Evolutionary conservation across 1,284 basidiomycete genomes (phyloP).

Genomic region (Cutaneotrichosporon dermatis): DNA sequence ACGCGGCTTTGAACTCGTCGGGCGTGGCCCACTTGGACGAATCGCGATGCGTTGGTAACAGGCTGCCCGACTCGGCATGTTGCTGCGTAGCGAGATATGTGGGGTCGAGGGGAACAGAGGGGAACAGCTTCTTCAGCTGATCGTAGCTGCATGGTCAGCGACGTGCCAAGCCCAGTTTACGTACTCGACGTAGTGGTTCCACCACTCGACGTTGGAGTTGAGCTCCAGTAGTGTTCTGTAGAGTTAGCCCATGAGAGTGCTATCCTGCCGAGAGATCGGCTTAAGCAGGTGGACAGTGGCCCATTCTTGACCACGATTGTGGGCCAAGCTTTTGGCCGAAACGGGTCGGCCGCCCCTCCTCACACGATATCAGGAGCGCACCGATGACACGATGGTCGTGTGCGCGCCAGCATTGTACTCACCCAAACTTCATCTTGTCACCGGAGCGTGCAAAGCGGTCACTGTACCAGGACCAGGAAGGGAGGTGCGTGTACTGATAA

Average conservation of each 20-base stretch:
- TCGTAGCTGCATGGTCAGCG: slow-evolving; percentile 61
- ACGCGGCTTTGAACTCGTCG: slow-evolving; percentile 67
- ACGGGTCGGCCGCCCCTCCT: too few species aligned
- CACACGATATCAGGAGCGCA: too few species aligned
- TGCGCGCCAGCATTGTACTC: slow-evolving; percentile 12
- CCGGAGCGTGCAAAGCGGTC: slow-evolving; percentile 24
- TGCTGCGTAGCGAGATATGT: slow-evolving; percentile 52
- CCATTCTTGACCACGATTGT: neutral
- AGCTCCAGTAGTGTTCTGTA: slow-evolving; percentile 72
- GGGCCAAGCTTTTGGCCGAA: too few species aligned
- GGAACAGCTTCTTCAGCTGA: slow-evolving; percentile 68
- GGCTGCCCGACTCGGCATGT: slow-evolving; percentile 59
- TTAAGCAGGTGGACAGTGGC: too few species aligned
- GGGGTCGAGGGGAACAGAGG: slow-evolving; percentile 45
- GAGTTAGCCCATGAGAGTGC: neutral
- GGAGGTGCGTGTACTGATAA: slow-evolving; percentile 6
- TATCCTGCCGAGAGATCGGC: too few species aligned
- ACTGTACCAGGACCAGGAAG: slow-evolving; percentile 31
- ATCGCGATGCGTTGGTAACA: slow-evolving; percentile 48
- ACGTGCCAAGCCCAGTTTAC: slow-evolving; percentile 12
- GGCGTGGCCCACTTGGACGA: slow-evolving; percentile 45
- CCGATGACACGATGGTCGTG: too few species aligned
- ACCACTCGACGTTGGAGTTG: slow-evolving; percentile 92
- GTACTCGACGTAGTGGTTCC: slow-evolving; percentile 76
- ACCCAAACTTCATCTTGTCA: slow-evolving; percentile 52